Evolutionary conservation across 1,139 yeast species (phyloP).

Genomic region (Zygosaccharomyces sapae): DNA sequence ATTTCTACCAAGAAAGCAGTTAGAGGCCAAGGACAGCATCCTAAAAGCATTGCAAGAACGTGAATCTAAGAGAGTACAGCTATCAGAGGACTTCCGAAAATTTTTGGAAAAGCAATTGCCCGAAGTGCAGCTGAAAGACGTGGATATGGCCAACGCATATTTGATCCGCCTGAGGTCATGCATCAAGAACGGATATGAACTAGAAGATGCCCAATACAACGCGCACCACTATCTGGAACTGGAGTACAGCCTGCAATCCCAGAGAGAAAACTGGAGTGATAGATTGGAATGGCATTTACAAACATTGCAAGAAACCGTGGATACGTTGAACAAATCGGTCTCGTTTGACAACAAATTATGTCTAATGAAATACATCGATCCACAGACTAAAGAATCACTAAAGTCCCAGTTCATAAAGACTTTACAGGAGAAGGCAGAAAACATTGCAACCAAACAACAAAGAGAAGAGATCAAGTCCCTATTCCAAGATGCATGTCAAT

Average conservation of each 20-base stretch:
- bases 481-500: slow-evolving; percentile 39
- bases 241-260: slow-evolving; percentile 44
- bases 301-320: slow-evolving; percentile 28
- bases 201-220: slow-evolving; percentile 57
- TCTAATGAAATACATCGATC: slow-evolving; percentile 38
- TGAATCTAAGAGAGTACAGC: slow-evolving; percentile 39
- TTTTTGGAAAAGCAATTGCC: slow-evolving; percentile 30
- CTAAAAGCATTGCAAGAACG: slow-evolving; percentile 41
- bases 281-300: slow-evolving; percentile 31
- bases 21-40: slow-evolving; percentile 49
- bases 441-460: slow-evolving; percentile 33
- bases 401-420: slow-evolving; percentile 34
- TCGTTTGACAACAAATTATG: slow-evolving; percentile 42
- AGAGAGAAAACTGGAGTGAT: slow-evolving; percentile 41
- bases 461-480: slow-evolving; percentile 35
- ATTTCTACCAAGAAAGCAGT: slow-evolving; percentile 47
- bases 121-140: slow-evolving; percentile 36
- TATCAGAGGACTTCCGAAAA: slow-evolving; percentile 30
- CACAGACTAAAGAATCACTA: slow-evolving; percentile 37
- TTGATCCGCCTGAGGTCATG: slow-evolving; percentile 49
- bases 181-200: slow-evolving; percentile 46
- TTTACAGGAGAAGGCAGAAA: slow-evolving; percentile 24
- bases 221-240: slow-evolving; percentile 51
- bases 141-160: slow-evolving; percentile 49
- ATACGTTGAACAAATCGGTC: slow-evolving; percentile 20